These are phyloP conservation scores for Coniferiporia sulphurascens DNA, from an alignment of 1,284 basidiomycete species.

Conservation along the genomic window DNA sequence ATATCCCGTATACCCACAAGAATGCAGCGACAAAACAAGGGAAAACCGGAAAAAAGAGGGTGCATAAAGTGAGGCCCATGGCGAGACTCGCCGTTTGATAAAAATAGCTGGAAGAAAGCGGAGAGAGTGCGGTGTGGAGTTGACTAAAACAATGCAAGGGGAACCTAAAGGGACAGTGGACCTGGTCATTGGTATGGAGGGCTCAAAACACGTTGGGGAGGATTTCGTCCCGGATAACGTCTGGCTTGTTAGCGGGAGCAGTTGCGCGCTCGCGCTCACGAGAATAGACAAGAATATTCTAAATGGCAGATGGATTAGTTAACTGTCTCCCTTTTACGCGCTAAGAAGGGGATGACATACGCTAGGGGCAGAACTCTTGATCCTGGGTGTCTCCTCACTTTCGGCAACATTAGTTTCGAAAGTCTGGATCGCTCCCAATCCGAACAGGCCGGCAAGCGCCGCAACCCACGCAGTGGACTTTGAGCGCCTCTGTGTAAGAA, in stretches of 20 bases:
- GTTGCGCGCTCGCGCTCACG: background rate
- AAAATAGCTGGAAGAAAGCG: no score
- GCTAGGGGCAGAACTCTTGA: background rate
- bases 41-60: no score
- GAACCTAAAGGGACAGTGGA: background rate
- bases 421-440: background rate
- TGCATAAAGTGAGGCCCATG: no score
- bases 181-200: no score
- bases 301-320: background rate
- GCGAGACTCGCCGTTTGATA: no score
- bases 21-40: no score
- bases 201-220: background rate
- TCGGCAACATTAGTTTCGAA: background rate
- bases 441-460: background rate
- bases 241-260: background rate
- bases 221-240: background rate
- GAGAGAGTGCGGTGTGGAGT: background rate
- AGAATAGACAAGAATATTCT: background rate
- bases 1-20: no score
- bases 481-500: background rate
- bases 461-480: background rate
- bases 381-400: background rate
- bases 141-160: background rate
- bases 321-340: background rate
- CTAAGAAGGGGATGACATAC: background rate